These are phyloP conservation scores for Russula brevipes DNA, from an alignment of 768 basidiomycete species.

Conservation along the genomic window DNA sequence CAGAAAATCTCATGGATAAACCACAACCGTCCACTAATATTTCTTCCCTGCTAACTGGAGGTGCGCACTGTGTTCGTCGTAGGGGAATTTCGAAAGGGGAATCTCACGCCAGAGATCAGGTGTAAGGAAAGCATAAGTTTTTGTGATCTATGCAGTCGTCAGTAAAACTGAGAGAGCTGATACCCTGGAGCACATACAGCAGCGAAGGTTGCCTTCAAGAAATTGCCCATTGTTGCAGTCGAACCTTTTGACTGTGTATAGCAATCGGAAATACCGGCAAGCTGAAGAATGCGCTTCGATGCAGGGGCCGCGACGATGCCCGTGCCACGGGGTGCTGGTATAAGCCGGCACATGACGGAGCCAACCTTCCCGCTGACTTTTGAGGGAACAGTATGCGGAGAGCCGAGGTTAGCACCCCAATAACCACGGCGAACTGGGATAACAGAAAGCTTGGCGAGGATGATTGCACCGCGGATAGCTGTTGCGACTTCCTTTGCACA, in stretches of 20 bases:
- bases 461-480: slow-evolving; percentile 98
- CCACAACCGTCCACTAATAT: slow-evolving; percentile 39
- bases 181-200: slow-evolving; percentile 51
- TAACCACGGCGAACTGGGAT: slow-evolving; percentile 98
- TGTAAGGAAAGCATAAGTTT: slow-evolving; percentile 97
- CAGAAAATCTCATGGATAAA: slow-evolving; percentile 4
- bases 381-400: slow-evolving; percentile 97
- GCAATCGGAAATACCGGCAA: slow-evolving; percentile 95
- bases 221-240: slow-evolving; percentile 98
- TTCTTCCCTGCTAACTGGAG: slow-evolving; percentile 83
- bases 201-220: slow-evolving; percentile 95
- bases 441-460: slow-evolving; percentile 95
- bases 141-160: slow-evolving; percentile 64
- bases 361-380: slow-evolving; percentile 99
- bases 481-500: slow-evolving; percentile 99
- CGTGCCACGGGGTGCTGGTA: slow-evolving; percentile 97
- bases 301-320: slow-evolving; percentile 99
- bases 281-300: slow-evolving; percentile 91
- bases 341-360: slow-evolving; percentile 98
- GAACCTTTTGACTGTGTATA: slow-evolving; percentile 99
- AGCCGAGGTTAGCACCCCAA: slow-evolving; percentile 99
- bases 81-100: slow-evolving; percentile 81
- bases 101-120: slow-evolving; percentile 98
- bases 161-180: neutral
- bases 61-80: slow-evolving; percentile 93